A percentile compares a stretch with the other conserved stretches of the same genome.
phyloP scores from a whole-genome alignment of 805 yeast species.

The Kazachstania psychrophila region DNA sequence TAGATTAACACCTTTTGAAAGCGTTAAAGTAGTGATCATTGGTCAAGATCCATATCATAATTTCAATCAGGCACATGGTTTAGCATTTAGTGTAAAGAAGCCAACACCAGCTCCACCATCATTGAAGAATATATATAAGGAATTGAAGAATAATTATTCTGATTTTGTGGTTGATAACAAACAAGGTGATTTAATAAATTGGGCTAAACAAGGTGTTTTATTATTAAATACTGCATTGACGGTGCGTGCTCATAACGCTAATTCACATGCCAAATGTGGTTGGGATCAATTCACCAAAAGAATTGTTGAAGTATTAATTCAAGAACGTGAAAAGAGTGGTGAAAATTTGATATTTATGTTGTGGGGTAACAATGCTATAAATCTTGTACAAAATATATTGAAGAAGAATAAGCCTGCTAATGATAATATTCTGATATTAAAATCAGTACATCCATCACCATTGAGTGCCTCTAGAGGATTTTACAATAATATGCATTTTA shows the following conservation, averaged over 20 bases:
- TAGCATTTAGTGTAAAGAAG: conserved; percentile 83
- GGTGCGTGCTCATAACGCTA: conserved; percentile 87
- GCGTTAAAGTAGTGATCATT: conserved; percentile 67
- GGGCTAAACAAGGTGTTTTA: conserved; percentile 86
- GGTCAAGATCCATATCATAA: conserved; percentile 98
- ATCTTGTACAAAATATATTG: conserved; percentile 39
- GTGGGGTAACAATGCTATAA: conserved; percentile 73
- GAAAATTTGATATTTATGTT: conserved; percentile 68
- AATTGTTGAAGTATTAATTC: conserved; percentile 46
- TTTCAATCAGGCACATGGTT: conserved; percentile 87
- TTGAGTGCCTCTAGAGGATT: conserved; percentile 78
- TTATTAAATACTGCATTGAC: conserved; percentile 82
- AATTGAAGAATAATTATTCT: conserved; percentile 63
- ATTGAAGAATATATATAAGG: conserved; percentile 75
- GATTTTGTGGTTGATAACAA: conserved; percentile 49
- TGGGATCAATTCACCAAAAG: conserved; percentile 87
- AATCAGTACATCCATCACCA: conserved; percentile 91
- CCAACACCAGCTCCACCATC: conserved; percentile 88
- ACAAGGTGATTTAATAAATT: conserved; percentile 52
- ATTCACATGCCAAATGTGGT: conserved; percentile 82
- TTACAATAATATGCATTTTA: conserved; percentile 69
- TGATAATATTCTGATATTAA: conserved; percentile 42
- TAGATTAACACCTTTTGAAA: conserved; percentile 63
- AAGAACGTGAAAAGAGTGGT: conserved; percentile 35
- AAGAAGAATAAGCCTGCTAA: conserved; percentile 1